These are phyloP conservation scores for Sporisorium graminicola DNA, from an alignment of 1,284 basidiomycete species.

Conservation along the genomic window DNA sequence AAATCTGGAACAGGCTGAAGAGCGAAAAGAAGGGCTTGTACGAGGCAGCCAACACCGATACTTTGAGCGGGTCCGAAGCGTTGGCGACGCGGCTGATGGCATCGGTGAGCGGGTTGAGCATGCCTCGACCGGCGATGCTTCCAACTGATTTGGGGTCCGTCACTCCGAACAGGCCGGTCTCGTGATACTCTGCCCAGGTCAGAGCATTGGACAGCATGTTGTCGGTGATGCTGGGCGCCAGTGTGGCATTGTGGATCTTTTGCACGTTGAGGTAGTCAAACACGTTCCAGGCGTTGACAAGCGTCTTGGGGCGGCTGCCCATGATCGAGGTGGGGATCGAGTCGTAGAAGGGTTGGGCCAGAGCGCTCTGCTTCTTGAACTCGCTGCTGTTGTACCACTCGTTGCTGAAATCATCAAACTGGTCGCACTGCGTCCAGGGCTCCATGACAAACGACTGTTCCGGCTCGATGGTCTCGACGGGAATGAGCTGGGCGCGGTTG, in stretches of 20 bases:
- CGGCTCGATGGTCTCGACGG: conserved; percentile 84
- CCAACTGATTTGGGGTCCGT: conserved; percentile 77
- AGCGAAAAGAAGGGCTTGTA: conserved; percentile 91
- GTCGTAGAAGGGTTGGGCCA: conserved; percentile 78
- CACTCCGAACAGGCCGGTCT: conserved; percentile 81
- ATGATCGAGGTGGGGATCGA: conserved; percentile 76
- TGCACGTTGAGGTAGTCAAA: conserved; percentile 79
- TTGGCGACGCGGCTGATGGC: conserved; percentile 82
- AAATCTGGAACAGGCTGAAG: conserved; percentile 75
- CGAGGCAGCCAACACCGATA: conserved; percentile 79
- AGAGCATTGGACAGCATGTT: conserved; percentile 41
- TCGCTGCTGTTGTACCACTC: conserved; percentile 60
- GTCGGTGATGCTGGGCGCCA: conserved; percentile 43
- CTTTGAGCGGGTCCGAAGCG: conserved; percentile 81
- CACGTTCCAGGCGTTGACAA: conserved; percentile 79
- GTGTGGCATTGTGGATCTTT: conserved; percentile 73
- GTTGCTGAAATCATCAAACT: conserved; percentile 56
- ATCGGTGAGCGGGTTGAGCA: conserved; percentile 78
- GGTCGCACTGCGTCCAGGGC: conserved; percentile 77
- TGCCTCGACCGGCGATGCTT: conserved; percentile 84
- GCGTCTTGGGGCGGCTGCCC: conserved; percentile 77
- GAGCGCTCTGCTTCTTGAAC: conserved; percentile 76
- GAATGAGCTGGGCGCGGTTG: conserved; percentile 78
- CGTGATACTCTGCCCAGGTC: conserved; percentile 80
- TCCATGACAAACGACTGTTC: conserved; percentile 84